Evolutionary conservation across 75 land plant species (phyloP).

Genomic region (Gnetum montanum): DNA sequence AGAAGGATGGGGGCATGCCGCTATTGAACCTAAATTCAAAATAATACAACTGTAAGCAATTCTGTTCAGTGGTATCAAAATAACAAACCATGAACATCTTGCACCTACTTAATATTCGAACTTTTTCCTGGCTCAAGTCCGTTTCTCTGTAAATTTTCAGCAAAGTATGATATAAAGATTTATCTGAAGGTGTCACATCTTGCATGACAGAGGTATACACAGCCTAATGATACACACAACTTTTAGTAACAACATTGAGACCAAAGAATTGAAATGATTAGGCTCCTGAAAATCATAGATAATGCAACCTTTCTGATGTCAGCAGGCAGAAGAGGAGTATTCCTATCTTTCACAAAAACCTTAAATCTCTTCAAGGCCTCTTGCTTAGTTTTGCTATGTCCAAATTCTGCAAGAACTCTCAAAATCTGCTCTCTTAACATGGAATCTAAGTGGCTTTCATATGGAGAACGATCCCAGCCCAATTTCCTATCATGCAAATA

Average conservation of each 20-base stretch:
- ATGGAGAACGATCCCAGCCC: slow-evolving; percentile 79
- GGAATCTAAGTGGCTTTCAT: slow-evolving; percentile 72
- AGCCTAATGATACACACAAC: slow-evolving; percentile 39
- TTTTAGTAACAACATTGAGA: too few relatives aligned
- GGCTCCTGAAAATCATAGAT: not conserved
- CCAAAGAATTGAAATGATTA: not conserved
- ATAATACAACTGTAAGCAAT: too few relatives aligned
- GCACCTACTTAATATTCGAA: slow-evolving; percentile 62
- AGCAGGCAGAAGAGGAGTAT: slow-evolving; percentile 68
- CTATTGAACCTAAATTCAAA: slow-evolving; percentile 64
- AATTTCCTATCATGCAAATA: slow-evolving; percentile 70
- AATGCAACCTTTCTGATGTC: slow-evolving; percentile 73
- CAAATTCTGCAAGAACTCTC: slow-evolving; percentile 59
- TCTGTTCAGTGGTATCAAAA: too few relatives aligned
- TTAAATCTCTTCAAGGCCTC: slow-evolving; percentile 78
- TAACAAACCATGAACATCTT: not conserved
- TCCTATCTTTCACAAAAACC: slow-evolving; percentile 64
- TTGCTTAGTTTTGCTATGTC: slow-evolving; percentile 46
- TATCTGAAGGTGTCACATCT: slow-evolving; percentile 40
- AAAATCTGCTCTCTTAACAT: slow-evolving; percentile 88
- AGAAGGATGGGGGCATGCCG: slow-evolving; percentile 54
- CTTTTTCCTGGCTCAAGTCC: slow-evolving; percentile 85
- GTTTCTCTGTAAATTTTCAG: slow-evolving; percentile 67
- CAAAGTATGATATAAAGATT: slow-evolving; percentile 65
- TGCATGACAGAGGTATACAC: slow-evolving; percentile 86